Conservation (phyloP, 192 early-diverging fungal species). For the Coemansia sp. region DNA sequence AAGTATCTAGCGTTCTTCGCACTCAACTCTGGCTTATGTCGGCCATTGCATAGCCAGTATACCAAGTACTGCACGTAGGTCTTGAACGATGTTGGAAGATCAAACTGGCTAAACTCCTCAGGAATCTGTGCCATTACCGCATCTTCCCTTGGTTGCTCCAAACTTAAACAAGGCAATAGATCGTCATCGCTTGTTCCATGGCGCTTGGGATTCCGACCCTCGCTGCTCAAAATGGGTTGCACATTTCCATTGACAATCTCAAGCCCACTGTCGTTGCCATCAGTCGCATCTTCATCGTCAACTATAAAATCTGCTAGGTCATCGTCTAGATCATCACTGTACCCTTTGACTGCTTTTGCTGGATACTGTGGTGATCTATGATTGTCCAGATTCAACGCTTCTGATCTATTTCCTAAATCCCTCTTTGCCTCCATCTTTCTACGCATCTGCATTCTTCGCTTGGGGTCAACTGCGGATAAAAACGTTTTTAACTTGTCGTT, state of each 20-base stretch:
- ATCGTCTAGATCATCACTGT: conserved; percentile 33
- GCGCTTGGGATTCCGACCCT: neutral
- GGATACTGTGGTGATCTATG: neutral
- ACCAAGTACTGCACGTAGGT: conserved; percentile 50
- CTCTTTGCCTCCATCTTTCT: conserved; percentile 2
- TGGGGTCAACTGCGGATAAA: conserved; percentile 23
- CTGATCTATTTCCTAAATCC: neutral
- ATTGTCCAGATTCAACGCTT: neutral
- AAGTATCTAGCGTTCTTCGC: conserved; percentile 33
- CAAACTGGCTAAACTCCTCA: conserved; percentile 43
- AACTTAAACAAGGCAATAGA: neutral
- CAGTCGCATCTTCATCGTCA: conserved; percentile 26
- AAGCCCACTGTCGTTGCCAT: neutral
- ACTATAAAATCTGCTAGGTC: conserved; percentile 50
- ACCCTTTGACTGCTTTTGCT: conserved; percentile 14
- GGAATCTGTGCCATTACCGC: conserved; percentile 26
- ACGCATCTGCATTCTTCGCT: conserved; percentile 24
- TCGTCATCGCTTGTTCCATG: neutral
- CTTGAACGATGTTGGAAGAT: conserved; percentile 47
- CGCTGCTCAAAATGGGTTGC: neutral
- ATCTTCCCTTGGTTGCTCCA: neutral
- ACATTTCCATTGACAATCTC: neutral
- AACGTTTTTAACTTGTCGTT: conserved; percentile 13
- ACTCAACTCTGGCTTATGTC: conserved; percentile 14
- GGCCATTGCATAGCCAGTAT: conserved; percentile 47